Percentiles rank a stretch among this genome's conserved stretches.
Evolutionary conservation across 352 stramenopile genomes (phyloP).

Genomic region (Globisporangium nagaii): DNA sequence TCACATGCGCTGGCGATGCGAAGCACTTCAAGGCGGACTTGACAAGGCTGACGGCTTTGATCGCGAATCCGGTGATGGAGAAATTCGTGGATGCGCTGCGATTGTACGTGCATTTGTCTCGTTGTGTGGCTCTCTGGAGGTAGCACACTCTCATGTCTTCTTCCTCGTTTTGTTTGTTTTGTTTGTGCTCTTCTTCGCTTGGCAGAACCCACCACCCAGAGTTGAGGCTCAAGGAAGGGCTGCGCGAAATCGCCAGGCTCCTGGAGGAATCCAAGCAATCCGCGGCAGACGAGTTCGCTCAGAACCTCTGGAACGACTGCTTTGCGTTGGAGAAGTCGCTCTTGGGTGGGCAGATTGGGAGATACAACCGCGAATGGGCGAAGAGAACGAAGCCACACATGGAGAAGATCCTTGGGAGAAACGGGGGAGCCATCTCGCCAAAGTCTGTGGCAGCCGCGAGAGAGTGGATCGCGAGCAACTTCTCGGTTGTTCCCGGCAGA

Average conservation of each 20-base stretch:
- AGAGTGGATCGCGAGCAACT: conserved; percentile 70
- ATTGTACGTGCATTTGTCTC: conserved; percentile 33
- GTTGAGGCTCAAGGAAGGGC: conserved; percentile 71
- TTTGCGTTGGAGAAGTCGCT: conserved; percentile 44
- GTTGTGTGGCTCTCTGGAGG: background rate
- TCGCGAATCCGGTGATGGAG: conserved; percentile 72
- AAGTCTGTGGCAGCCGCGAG: conserved; percentile 51
- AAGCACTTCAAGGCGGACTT: conserved; percentile 41
- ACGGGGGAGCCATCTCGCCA: conserved; percentile 39
- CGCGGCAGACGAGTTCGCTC: conserved; percentile 27
- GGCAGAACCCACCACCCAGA: conserved; percentile 75
- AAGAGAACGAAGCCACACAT: conserved; percentile 44
- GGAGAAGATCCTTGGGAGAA: conserved; percentile 70
- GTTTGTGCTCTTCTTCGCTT: background rate
- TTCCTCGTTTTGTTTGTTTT: background rate
- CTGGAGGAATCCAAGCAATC: conserved; percentile 40
- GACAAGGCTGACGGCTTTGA: conserved; percentile 32
- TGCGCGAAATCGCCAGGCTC: conserved; percentile 59
- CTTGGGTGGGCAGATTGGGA: conserved; percentile 53
- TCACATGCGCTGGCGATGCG: conserved; percentile 40
- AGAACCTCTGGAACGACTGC: conserved; percentile 54
- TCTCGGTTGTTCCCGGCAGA: conserved; percentile 61
- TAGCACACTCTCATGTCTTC: background rate
- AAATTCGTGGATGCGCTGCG: conserved; percentile 75
- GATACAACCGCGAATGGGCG: conserved; percentile 77